Base-by-base conservation (phyloP, 352 stramenopile species). In the Elongisporangium anandrum region DNA sequence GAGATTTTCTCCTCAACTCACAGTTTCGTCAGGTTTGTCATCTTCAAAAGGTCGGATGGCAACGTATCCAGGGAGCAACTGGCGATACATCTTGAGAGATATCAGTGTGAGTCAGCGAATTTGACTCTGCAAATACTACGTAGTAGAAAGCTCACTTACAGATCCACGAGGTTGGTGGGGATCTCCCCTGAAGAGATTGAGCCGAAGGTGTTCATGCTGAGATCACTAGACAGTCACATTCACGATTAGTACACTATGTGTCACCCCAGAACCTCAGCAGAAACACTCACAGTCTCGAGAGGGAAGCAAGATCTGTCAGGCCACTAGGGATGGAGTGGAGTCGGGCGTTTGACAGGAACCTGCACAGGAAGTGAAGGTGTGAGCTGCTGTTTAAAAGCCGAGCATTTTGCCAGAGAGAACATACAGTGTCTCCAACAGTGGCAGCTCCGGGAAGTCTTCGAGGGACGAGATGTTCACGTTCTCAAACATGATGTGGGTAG, bases 391-490 rank as follows among this genome's bases (percentile, higher is more conserved):
- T n/a, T n/a, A n/a, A n/a, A n/a, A n/a, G n/a, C n/a, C n/a, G n/a
- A n/a, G n/a, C n/a, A n/a, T n/a, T n/a, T n/a, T n/a, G n/a, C n/a
- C n/a, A n/a, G n/a, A n/a, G n/a, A n/a, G n/a, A n/a, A n/a, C n/a
- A n/a, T n/a, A n/a, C 72, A 80, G 55, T 3, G 39, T 63, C 22
- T 72, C 53, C 57, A 80, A 64, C 50, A 68, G 65, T 0, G 63
- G 41, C 3, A 80, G 59, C 34, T 47, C 47, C 0, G 72, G 72
- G 49, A 80, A 68, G 20, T 16, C 62, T 22, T 49, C 13, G 49
- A 80, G 66, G 7, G 39, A 34, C 24, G 64, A 62, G 15, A 80
- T 54, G 41, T 77, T 67, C 56, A 80, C 17, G 61, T 80, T 80
- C 53, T 80, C 72, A 19, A 80, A 45, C 49, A 75, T 67, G 17